A percentile compares a stretch with the other conserved stretches of the same genome.
These are phyloP conservation scores for Ulota crispa DNA, from an alignment of 225 moss, liverwort and hornwort genomes.

Conservation along the genomic window DNA sequence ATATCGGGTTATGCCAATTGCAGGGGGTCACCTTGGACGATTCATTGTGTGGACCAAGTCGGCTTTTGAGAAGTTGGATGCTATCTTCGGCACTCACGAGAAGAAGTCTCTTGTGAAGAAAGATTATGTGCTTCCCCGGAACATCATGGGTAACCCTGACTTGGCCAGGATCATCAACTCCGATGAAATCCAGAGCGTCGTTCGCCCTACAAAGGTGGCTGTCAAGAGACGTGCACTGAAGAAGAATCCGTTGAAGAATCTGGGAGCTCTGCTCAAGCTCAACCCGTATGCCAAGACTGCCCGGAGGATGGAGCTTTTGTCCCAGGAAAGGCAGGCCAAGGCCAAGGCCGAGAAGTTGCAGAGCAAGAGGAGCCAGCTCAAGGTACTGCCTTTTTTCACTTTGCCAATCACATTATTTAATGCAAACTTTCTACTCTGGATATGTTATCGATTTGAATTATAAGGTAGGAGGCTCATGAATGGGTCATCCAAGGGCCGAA, in stretches of 20 bases:
- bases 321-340: conserved; percentile 65
- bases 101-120: conserved; percentile 66
- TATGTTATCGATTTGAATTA: not conserved
- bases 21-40: conserved; percentile 68
- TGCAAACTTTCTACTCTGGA: not conserved
- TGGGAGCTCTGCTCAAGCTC: conserved; percentile 83
- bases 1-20: not conserved
- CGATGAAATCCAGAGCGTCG: conserved; percentile 77
- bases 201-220: conserved; percentile 59
- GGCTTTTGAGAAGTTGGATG: conserved; percentile 77
- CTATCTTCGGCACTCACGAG: conserved; percentile 61
- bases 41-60: conserved; percentile 78
- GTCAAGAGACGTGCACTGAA: conserved; percentile 68
- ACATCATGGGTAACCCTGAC: conserved; percentile 68
- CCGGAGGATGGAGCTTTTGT: conserved; percentile 76
- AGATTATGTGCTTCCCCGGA: conserved; percentile 56
- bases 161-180: conserved; percentile 72
- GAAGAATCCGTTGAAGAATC: conserved; percentile 84
- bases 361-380: conserved; percentile 64
- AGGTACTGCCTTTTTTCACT: conserved; percentile 32
- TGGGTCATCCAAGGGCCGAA: too few species aligned
- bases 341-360: conserved; percentile 73
- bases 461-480: too few species aligned
- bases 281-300: conserved; percentile 82
- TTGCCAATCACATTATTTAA: too few species aligned